Base-by-base conservation (phyloP, 2,329 filamentous ascomycete genomes). In the Sporothrix euskadiensis region DNA sequence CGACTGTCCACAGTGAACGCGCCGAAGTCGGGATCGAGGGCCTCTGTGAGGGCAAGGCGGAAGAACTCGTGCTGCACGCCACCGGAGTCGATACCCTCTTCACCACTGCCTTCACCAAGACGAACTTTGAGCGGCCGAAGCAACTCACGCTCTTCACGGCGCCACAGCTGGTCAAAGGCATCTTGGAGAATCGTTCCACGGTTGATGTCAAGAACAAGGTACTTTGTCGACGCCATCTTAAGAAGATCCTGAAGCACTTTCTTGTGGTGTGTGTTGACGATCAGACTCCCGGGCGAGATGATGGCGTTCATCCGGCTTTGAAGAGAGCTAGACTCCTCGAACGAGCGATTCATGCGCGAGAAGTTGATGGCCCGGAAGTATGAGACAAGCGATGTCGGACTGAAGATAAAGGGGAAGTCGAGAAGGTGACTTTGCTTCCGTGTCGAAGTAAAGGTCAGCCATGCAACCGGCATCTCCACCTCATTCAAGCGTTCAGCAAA, bases 51-150 rank as follows among this genome's bases (percentile, higher is more conserved):
- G 22, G 93, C 90, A 39, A 98, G 83, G 19, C 94, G 90, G 83
- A 99, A 98, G 80, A 97, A 98, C 76, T 99, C 96, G 80, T 97
- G 94, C 78, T 98, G 95, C 0, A 99, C 94, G 75, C 96, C 96
- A 59, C 96, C 96, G 68, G 95, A 94, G 80, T 99, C 96, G 47
- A 97, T 89, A 0, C 96, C 96, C 80, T 97, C 91, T 81, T 98
- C 96, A 41, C 94, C 93, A 71, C 86, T 86, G 47, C 93, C 90
- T 79, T 94, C 91, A 3, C 94, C 94, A 73, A 98, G 88, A 69
- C 93, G 91, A 9, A 99, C 91, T 78, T 97, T 97, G 47, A 99
- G 83, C 0, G 96, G 96, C 35, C 94, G 89, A 78, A 95, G 84
- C 3, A 98, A 84, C 82, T 98, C 94, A 49, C 92, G 87, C 78